Evolutionary conservation across 345 rosid species (phyloP).

Genomic region (Chamaenerion angustifolium): DNA sequence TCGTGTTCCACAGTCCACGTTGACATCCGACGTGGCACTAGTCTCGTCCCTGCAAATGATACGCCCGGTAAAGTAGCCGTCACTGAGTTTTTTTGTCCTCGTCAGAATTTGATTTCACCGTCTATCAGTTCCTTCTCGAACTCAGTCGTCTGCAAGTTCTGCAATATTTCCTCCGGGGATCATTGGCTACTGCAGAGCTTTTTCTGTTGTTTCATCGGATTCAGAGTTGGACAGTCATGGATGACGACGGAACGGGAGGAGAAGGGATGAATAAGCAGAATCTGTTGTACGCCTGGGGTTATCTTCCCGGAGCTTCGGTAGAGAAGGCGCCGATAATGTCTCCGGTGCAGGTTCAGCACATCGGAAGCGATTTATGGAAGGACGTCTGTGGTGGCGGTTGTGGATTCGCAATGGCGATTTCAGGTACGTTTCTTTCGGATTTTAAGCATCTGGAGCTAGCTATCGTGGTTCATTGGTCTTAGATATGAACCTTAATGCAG

Average conservation of each 20-base stretch:
- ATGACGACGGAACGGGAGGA: conserved; percentile 17
- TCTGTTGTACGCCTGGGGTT: conserved; percentile 60
- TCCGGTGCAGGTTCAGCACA: conserved; percentile 25
- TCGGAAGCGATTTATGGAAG: conserved; percentile 43
- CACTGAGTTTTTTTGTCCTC: background rate
- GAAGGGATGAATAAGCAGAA: conserved; percentile 12
- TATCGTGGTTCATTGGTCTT: no score
- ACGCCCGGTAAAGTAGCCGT: conserved; percentile 7
- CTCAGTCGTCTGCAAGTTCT: background rate
- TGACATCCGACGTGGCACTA: conserved; percentile 44
- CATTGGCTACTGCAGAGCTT: background rate
- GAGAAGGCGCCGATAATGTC: conserved; percentile 49
- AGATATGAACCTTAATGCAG: no score
- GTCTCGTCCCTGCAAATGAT: conserved; percentile 27
- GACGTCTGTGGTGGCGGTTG: conserved; percentile 76
- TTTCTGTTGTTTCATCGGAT: conserved; percentile 4
- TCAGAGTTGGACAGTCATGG: conserved; percentile 12
- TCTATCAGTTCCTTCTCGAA: background rate
- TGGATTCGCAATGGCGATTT: conserved; percentile 77
- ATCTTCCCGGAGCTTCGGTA: conserved; percentile 50
- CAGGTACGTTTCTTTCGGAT: conserved; percentile 28
- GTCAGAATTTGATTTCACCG: background rate
- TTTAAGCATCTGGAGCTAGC: no score
- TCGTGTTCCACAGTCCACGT: conserved; percentile 18
- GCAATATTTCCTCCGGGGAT: background rate